Evolutionary conservation across 495 filamentous ascomycete species (phyloP).

Genomic region (Bombardia bombarda): DNA sequence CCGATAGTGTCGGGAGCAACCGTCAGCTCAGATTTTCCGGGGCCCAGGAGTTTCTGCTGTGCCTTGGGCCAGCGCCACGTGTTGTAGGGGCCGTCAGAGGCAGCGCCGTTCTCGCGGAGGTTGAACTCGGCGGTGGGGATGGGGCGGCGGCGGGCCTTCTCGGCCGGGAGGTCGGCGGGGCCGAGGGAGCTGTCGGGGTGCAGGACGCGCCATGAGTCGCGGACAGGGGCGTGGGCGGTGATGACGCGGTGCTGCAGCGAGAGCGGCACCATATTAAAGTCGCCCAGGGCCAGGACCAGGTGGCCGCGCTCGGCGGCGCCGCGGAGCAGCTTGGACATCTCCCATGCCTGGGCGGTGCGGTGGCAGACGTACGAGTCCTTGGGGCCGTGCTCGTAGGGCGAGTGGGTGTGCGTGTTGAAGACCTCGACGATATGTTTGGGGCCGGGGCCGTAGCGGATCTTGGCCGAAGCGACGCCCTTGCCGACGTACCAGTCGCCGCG

Average conservation of each 20-base stretch:
- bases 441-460: constrained; percentile 62
- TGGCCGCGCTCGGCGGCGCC: constrained; percentile 78
- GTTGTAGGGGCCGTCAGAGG: constrained; percentile 79
- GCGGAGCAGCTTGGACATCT: constrained; percentile 84
- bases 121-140: constrained; percentile 69
- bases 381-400: constrained; percentile 67
- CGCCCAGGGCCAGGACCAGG: constrained; percentile 75
- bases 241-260: constrained; percentile 84
- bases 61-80: constrained; percentile 85
- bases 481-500: constrained; percentile 93
- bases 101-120: constrained; percentile 70
- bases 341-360: constrained; percentile 92
- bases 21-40: constrained; percentile 35
- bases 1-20: constrained; percentile 44
- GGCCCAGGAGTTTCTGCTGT: constrained; percentile 48
- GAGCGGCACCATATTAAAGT: constrained; percentile 90
- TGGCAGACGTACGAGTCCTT: constrained; percentile 85
- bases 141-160: constrained; percentile 46
- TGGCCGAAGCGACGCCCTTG: constrained; percentile 84
- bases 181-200: constrained; percentile 76
- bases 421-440: constrained; percentile 72
- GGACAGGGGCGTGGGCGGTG: constrained; percentile 66
- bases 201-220: constrained; percentile 72
- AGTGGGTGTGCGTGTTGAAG: constrained; percentile 86
- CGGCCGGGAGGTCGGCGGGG: constrained; percentile 54